These are phyloP conservation scores for Haberlea rhodopensis DNA, from an alignment of 257 asterid genomes.

Conservation along the genomic window DNA sequence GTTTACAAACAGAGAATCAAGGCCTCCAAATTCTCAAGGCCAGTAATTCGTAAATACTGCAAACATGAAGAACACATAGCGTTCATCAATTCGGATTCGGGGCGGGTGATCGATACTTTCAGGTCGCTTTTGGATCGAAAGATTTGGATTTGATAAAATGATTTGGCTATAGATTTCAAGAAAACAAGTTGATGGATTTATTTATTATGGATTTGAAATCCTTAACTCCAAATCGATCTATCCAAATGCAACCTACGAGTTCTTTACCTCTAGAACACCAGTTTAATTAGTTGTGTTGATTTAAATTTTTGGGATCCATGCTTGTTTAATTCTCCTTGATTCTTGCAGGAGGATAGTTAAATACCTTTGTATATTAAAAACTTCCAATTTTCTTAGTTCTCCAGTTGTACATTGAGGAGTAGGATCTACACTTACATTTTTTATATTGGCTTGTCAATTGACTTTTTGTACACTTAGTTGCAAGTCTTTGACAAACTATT, in stretches of 20 bases:
- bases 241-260: too few relatives aligned
- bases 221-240: too few relatives aligned
- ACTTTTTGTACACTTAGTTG: not conserved
- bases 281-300: not conserved
- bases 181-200: too few relatives aligned
- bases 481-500: not conserved
- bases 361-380: too few relatives aligned
- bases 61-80: not conserved
- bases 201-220: too few relatives aligned
- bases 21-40: constrained; percentile 28
- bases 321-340: not conserved
- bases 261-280: not conserved
- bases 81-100: not conserved
- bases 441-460: not conserved
- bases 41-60: not conserved
- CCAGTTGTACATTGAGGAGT: not conserved
- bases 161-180: too few relatives aligned
- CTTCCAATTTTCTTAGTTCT: too few relatives aligned
- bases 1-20: constrained; percentile 70
- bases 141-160: too few relatives aligned
- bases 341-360: not conserved
- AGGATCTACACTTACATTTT: not conserved
- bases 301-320: not conserved
- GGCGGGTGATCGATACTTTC: not conserved
- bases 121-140: too few relatives aligned